phyloP scores from a whole-genome alignment of 768 basidiomycete species.

The Mycena indigotica region DNA sequence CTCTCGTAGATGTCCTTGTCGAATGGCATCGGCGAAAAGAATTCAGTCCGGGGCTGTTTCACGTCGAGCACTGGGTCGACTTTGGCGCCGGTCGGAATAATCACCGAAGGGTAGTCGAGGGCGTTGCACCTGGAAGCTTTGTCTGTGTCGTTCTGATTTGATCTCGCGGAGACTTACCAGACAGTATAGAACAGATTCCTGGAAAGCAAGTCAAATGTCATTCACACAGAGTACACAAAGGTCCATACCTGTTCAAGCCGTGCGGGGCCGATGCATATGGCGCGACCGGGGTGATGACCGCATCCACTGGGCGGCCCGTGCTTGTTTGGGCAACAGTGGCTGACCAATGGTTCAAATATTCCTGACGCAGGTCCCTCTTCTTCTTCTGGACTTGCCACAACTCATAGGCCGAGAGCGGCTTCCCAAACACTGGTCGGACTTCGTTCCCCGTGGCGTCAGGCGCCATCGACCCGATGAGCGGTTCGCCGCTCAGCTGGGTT shows the following conservation, averaged over 20 bases:
- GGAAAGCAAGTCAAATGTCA: neutral
- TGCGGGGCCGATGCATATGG: slow-evolving; percentile 66
- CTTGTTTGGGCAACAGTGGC: slow-evolving; percentile 51
- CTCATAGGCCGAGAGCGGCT: slow-evolving; percentile 50
- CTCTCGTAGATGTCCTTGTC: slow-evolving; percentile 38
- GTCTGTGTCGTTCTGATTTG: too few species aligned
- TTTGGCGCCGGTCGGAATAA: slow-evolving; percentile 60
- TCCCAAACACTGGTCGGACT: slow-evolving; percentile 7
- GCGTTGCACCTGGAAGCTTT: slow-evolving; percentile 55
- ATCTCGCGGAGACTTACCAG: too few species aligned
- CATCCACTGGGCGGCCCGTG: slow-evolving; percentile 76
- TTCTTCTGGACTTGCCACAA: slow-evolving; percentile 69
- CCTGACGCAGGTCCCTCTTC: slow-evolving; percentile 51
- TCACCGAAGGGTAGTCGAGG: slow-evolving; percentile 62
- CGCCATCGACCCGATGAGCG: slow-evolving; percentile 51
- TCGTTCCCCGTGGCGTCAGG: slow-evolving; percentile 26
- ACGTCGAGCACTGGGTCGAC: slow-evolving; percentile 59
- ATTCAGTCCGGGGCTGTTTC: slow-evolving; percentile 46
- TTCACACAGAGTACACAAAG: neutral
- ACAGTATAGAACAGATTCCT: slow-evolving; percentile 9
- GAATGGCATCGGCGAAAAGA: slow-evolving; percentile 42
- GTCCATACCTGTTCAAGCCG: slow-evolving; percentile 52
- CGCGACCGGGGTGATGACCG: slow-evolving; percentile 67
- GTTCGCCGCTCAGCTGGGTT: slow-evolving; percentile 52
- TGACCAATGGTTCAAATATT: slow-evolving; percentile 67